Evolutionary conservation across 257 asterid species (phyloP), one percentile per base, ranked within the genome.

Genomic region (Solanum rostratum): DNA sequence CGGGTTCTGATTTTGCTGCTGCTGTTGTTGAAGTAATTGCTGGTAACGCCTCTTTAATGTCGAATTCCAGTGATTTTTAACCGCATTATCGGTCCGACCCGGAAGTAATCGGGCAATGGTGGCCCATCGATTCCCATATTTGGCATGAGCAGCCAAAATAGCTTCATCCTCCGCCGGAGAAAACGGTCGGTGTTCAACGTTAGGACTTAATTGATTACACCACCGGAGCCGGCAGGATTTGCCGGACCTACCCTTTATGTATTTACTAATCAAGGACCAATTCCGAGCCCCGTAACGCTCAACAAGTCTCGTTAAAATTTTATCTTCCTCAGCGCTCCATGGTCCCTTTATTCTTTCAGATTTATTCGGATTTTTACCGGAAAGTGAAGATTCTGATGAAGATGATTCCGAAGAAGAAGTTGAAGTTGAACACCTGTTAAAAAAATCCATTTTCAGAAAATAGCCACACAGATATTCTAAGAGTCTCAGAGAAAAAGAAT

Each of bases 261-360:
- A 91, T 57, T 93, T 95, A 65, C 97, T 91, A 1, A 95, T 95
- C 63, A 95, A 80, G 4, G 98, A 92, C 98, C 97, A 95, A 84
- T 95, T 95, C 4, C 94, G 84, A 3, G 98, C 85, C 22, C 98
- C 97, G 85, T 91, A 88, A 4, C 93, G 89, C 19, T 92, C 98
- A 4, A 95, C 97, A 12, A 95, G 89, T 0, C 90, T 91, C 83
- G 97, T 92, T 79, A 95, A 87, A 88, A 95, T 91, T 92, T 84
- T 83, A 85, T 95, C 98, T 78, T 95, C 98, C 86, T 95, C 98
- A 3, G 97, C 95, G 83, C 98, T 93, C 98, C 98, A 95, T 5
- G 98, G 97, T 3, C 98, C 97, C 41, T 90, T 95, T 5, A 95
- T 92, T 41, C 92, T 89, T 79, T 91, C 95, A 0, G 89, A 70